Evolutionary conservation across 139 green algal genomes (phyloP).

Genomic region (Picochlorum costavermella): DNA sequence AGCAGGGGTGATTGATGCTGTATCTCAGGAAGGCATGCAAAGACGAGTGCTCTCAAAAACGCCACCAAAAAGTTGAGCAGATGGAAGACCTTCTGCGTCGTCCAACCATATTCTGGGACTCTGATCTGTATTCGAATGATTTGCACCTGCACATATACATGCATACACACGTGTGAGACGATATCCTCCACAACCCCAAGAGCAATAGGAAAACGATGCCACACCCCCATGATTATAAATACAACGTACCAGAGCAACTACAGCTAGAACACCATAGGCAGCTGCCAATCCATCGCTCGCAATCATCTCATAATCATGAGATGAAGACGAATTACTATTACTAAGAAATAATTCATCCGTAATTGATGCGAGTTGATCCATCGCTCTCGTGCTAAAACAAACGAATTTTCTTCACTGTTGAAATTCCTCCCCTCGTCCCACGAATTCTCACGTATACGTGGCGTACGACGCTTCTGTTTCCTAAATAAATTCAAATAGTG

Average conservation of each 20-base stretch:
- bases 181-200: no score
- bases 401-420: no score
- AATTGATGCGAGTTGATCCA: background rate
- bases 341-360: no score
- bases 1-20: slow-evolving; percentile 20
- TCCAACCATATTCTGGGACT: slow-evolving; percentile 97
- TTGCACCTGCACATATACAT: slow-evolving; percentile 50
- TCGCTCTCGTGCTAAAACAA: background rate
- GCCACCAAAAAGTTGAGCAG: slow-evolving; percentile 89
- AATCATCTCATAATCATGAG: slow-evolving; percentile 8
- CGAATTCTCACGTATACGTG: no score
- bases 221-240: background rate
- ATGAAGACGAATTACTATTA: background rate
- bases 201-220: background rate
- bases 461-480: no score
- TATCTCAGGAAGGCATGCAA: slow-evolving; percentile 57
- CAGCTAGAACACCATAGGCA: slow-evolving; percentile 51
- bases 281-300: slow-evolving; percentile 42
- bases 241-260: slow-evolving; percentile 53
- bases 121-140: slow-evolving; percentile 82
- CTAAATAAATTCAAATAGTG: no score
- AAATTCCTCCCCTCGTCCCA: no score
- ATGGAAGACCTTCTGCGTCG: slow-evolving; percentile 99
- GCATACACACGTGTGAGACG: background rate
- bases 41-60: slow-evolving; percentile 61